A percentile compares a stretch with the other conserved stretches of the same genome.
phyloP scores from a whole-genome alignment of 331 rosid species.

The Arachis monticola region DNA sequence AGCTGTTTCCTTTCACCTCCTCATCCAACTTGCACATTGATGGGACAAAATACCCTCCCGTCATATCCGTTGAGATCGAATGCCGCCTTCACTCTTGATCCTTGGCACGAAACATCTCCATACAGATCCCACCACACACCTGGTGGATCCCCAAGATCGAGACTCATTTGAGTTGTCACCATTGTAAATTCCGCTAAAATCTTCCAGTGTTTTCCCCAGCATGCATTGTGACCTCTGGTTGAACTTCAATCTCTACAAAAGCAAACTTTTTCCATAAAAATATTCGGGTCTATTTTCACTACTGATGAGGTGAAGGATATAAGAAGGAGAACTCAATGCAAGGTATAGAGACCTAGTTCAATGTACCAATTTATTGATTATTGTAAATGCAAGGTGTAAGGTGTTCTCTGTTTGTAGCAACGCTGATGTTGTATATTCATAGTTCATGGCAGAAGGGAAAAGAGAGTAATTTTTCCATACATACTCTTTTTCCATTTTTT shows the following conservation, averaged over 20 bases:
- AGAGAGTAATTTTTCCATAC: constrained; percentile 40
- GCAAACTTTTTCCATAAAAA: constrained; percentile 23
- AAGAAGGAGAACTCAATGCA: constrained; percentile 25
- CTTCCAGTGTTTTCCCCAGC: constrained; percentile 46
- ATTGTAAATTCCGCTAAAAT: constrained; percentile 52
- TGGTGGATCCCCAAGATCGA: constrained; percentile 80
- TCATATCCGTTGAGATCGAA: constrained; percentile 65
- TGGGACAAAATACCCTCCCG: constrained; percentile 59
- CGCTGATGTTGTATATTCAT: constrained; percentile 51
- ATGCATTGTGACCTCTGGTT: constrained; percentile 40
- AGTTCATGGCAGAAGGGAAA: constrained; percentile 43
- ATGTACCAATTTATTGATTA: constrained; percentile 50
- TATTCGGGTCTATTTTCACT: constrained; percentile 35
- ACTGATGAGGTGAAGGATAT: constrained; percentile 28
- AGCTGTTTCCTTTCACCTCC: constrained; percentile 88
- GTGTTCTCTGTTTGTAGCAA: constrained; percentile 43
- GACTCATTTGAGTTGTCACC: constrained; percentile 55
- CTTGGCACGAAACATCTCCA: constrained; percentile 56
- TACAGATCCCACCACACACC: constrained; percentile 60
- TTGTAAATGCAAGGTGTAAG: constrained; percentile 61
- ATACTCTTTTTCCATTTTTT: not conserved
- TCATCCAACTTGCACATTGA: constrained; percentile 58
- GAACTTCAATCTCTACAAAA: constrained; percentile 37
- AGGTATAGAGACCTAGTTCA: constrained; percentile 44
- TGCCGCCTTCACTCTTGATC: constrained; percentile 58